A percentile compares a stretch with the other conserved stretches of the same genome.
These are phyloP conservation scores for Suillus variegatus DNA, from an alignment of 768 basidiomycete species.

Conservation along the genomic window DNA sequence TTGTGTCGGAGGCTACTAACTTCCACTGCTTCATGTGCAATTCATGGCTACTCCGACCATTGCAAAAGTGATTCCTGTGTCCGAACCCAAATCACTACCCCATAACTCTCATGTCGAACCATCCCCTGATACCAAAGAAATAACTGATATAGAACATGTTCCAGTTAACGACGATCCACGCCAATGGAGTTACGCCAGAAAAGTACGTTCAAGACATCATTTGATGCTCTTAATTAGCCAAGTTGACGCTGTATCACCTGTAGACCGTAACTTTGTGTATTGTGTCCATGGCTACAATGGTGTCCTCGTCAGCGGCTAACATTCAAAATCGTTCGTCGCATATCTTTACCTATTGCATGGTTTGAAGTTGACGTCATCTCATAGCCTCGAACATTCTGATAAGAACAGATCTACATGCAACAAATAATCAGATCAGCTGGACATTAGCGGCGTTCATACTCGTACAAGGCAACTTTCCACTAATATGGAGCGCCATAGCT, in stretches of 20 bases:
- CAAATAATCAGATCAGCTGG: slow-evolving; percentile 61
- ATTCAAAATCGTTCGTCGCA: slow-evolving; percentile 31
- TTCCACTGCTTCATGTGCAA: background rate
- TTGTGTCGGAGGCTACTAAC: background rate
- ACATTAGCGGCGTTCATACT: slow-evolving; percentile 73
- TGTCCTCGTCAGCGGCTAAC: slow-evolving; percentile 25
- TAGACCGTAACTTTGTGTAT: slow-evolving; percentile 30
- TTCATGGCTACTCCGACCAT: background rate
- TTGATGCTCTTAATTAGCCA: background rate
- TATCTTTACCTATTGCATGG: background rate
- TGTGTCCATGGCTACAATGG: slow-evolving; percentile 25
- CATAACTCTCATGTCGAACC: background rate
- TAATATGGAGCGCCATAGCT: slow-evolving; percentile 68
- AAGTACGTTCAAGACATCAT: slow-evolving; percentile 38
- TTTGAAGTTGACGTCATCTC: background rate
- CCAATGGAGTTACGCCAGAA: slow-evolving; percentile 54
- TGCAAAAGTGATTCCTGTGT: background rate
- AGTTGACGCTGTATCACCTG: background rate
- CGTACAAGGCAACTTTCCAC: slow-evolving; percentile 66
- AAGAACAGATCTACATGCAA: slow-evolving; percentile 59
- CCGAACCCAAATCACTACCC: background rate
- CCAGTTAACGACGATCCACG: slow-evolving; percentile 62
- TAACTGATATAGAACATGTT: slow-evolving; percentile 37
- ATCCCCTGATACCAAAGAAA: background rate
- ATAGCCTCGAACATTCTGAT: slow-evolving; percentile 66